Conservation (phyloP, 768 basidiomycete genomes). For the Trametes maxima region DNA sequence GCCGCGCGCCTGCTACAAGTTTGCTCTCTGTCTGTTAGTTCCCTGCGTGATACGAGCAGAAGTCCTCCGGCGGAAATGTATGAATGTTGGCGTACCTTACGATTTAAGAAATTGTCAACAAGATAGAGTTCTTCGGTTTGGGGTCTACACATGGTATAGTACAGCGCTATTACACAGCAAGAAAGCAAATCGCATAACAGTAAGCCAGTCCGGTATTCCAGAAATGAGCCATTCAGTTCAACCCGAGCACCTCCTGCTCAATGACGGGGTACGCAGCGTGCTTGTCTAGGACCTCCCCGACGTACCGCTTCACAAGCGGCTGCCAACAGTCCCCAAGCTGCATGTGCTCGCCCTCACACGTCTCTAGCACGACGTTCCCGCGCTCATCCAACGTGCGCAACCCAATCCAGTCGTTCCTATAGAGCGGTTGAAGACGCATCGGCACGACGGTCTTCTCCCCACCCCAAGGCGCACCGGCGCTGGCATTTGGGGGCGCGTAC, state of each 20-base stretch:
- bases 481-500: constrained; percentile 46
- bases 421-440: constrained; percentile 73
- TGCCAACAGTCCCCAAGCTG: constrained; percentile 46
- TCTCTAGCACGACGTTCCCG: constrained; percentile 57
- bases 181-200: not conserved
- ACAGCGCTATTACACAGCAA: not conserved
- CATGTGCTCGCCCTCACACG: constrained; percentile 81
- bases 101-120: too few relatives aligned
- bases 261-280: not conserved
- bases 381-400: constrained; percentile 68
- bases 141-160: too few relatives aligned
- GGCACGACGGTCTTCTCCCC: constrained; percentile 52
- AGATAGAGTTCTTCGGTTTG: too few relatives aligned
- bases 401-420: constrained; percentile 82
- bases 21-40: too few relatives aligned
- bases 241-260: constrained; percentile 5
- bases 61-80: too few relatives aligned
- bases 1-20: too few relatives aligned
- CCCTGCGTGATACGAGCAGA: too few relatives aligned
- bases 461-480: constrained; percentile 5
- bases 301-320: constrained; percentile 34
- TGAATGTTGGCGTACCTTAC: too few relatives aligned
- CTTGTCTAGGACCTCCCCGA: constrained; percentile 24
- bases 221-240: not conserved
- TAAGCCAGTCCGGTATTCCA: too few relatives aligned